Evolutionary conservation across 176 grass and related monocot genomes (phyloP).

Genomic region (Ananas comosus): DNA sequence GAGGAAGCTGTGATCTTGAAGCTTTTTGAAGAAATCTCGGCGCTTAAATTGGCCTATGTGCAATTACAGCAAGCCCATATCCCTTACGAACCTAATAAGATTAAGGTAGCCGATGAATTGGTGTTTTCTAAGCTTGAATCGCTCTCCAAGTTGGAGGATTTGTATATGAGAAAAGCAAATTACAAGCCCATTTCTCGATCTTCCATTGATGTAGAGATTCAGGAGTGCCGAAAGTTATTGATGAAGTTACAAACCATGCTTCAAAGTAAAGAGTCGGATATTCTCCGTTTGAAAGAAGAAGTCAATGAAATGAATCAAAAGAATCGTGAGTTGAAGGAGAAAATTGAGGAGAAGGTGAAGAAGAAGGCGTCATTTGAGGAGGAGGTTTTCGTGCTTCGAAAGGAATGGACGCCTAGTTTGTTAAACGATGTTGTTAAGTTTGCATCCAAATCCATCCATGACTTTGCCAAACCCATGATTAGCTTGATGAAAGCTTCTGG

Average conservation of each 20-base stretch:
- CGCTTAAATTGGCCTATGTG: constrained; percentile 61
- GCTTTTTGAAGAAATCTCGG: constrained; percentile 48
- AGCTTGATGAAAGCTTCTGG: constrained; percentile 51
- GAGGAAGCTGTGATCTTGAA: constrained; percentile 41
- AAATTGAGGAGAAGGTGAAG: constrained; percentile 26
- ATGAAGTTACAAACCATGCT: constrained; percentile 47
- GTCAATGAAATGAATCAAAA: constrained; percentile 36
- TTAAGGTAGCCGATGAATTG: constrained; percentile 29
- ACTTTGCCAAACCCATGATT: constrained; percentile 57
- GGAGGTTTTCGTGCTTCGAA: constrained; percentile 9
- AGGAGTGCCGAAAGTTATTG: constrained; percentile 37
- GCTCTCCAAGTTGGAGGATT: constrained; percentile 33
- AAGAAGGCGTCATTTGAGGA: not conserved
- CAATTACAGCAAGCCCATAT: constrained; percentile 49
- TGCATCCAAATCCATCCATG: constrained; percentile 45
- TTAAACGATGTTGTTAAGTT: constrained; percentile 31
- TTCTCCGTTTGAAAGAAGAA: constrained; percentile 35
- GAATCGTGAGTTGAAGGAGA: constrained; percentile 33
- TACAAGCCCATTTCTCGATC: constrained; percentile 31
- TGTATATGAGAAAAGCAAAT: constrained; percentile 33
- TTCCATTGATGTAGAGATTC: constrained; percentile 29
- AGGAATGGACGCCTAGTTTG: constrained; percentile 29
- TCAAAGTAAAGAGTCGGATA: constrained; percentile 60
- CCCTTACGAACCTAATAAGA: constrained; percentile 47
- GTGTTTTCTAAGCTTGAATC: constrained; percentile 48